Base-by-base conservation (phyloP, 2,329 filamentous ascomycete genomes). In the Calonectria pteridis region DNA sequence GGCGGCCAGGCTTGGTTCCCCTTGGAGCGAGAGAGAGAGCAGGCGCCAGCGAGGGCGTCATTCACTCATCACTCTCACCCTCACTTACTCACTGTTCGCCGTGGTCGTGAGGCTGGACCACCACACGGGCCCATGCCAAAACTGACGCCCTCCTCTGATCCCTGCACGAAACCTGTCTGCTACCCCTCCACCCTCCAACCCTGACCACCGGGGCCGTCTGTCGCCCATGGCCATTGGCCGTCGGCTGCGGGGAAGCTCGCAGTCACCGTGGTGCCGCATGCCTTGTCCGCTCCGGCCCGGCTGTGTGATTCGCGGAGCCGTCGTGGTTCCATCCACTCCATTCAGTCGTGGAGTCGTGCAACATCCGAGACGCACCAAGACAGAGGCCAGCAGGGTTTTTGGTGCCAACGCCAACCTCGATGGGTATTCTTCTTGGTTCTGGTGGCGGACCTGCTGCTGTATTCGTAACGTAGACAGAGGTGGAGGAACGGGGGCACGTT, bases 281-380 rank as follows among this genome's bases (percentile, higher is more conserved):
- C 64, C 59, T 76, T 64, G 46, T 73, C 76, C 72, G 73, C 73
- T 71, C 71, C 69, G 71, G 77, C 37, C 53, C 70, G 75, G 69
- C 71, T 73, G 58, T 77, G 72, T 80, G 78, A 80, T 80, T 80
- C 76, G 78, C 73, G 72, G 77, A 79, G 64, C 67, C 71, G 77
- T 78, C 46, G 23, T 50, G 23, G 35, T 66, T 72, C 53, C 72
- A 74, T 75, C 77, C 77, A 78, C 76, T 70, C 53, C 73, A 74
- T 75, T 76, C 77, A 78, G 43, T 26, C 64, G 67, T 77, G 49
- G 69, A 76, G 76, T 62, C 76, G 72, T 67, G 72, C 67, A 72
- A 58, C 71, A 62, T 73, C 71, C 70, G 69, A 69, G 70, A 76
- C 71, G 55, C 43, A 70, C 31, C 28, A 68, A 37, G 28, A 37